Percentiles rank a stretch among this genome's conserved stretches.
phyloP scores from a whole-genome alignment of 2,329 filamentous ascomycete genomes.

The Fusarium odoratissimum region DNA sequence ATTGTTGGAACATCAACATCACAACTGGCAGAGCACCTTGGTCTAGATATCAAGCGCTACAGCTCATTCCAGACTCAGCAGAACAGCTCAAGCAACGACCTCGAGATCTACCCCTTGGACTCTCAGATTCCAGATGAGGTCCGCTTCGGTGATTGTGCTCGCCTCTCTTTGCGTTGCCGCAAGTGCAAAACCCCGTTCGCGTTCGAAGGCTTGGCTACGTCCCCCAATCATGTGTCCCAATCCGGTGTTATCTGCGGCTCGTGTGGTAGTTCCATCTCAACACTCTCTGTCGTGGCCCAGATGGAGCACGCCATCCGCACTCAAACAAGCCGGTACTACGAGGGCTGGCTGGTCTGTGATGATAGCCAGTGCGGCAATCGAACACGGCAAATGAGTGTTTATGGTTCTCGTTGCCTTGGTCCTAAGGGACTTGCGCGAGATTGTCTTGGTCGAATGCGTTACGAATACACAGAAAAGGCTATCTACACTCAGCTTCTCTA shows the following conservation, averaged over 20 bases:
- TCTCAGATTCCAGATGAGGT: slow-evolving; percentile 93
- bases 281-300: slow-evolving; percentile 83
- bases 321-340: slow-evolving; percentile 87
- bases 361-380: slow-evolving; percentile 87
- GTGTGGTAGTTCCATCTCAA: slow-evolving; percentile 74
- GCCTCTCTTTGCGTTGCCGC: slow-evolving; percentile 83
- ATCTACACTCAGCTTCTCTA: slow-evolving; percentile 97
- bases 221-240: slow-evolving; percentile 72
- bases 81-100: slow-evolving; percentile 66
- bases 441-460: slow-evolving; percentile 88
- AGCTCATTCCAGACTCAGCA: slow-evolving; percentile 58
- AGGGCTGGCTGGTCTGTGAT: slow-evolving; percentile 90
- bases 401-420: slow-evolving; percentile 89
- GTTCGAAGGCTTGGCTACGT: slow-evolving; percentile 79
- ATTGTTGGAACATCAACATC: slow-evolving; percentile 92
- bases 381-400: slow-evolving; percentile 92
- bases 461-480: slow-evolving; percentile 87
- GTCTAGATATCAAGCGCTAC: slow-evolving; percentile 90
- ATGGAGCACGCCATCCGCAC: slow-evolving; percentile 85
- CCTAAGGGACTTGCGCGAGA: slow-evolving; percentile 85
- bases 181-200: slow-evolving; percentile 77
- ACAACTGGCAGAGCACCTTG: slow-evolving; percentile 91
- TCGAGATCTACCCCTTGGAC: slow-evolving; percentile 90
- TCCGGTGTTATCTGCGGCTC: slow-evolving; percentile 79
- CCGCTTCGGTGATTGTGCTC: slow-evolving; percentile 84